These are phyloP conservation scores for Pascua guehoae DNA, from an alignment of 1,284 basidiomycete genomes.

Conservation along the genomic window DNA sequence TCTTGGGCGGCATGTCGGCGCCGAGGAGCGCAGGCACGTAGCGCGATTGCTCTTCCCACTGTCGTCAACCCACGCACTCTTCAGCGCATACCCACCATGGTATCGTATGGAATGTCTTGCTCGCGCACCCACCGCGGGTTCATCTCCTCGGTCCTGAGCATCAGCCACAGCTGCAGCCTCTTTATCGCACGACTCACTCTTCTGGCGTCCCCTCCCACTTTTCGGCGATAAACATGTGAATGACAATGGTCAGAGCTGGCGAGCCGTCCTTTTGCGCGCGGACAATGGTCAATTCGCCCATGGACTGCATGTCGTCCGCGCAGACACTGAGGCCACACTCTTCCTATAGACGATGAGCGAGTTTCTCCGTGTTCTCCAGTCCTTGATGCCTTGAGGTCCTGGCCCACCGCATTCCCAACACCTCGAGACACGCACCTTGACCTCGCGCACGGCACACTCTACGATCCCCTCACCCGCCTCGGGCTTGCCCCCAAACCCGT, in stretches of 20 bases:
- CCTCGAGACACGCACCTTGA: conserved; percentile 39
- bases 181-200: conserved; percentile 16
- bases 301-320: conserved; percentile 24
- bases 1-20: not conserved
- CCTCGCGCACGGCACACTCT: conserved; percentile 63
- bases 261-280: not conserved
- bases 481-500: conserved; percentile 72
- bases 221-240: not conserved
- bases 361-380: too few species aligned
- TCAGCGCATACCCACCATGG: conserved; percentile 20
- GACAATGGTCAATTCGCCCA: conserved; percentile 19
- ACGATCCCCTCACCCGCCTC: conserved; percentile 60
- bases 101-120: conserved; percentile 17
- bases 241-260: not conserved
- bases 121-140: conserved; percentile 28
- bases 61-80: not conserved
- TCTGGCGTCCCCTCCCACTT: conserved; percentile 17
- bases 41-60: conserved; percentile 37
- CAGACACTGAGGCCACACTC: conserved; percentile 65
- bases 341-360: conserved; percentile 58
- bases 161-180: not conserved
- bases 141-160: conserved; percentile 37
- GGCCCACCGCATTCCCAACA: too few species aligned
- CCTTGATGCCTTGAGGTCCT: too few species aligned
- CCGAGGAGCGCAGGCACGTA: conserved; percentile 22